Base-by-base conservation (phyloP, 345 rosid species). In the Lumnitzera littorea region DNA sequence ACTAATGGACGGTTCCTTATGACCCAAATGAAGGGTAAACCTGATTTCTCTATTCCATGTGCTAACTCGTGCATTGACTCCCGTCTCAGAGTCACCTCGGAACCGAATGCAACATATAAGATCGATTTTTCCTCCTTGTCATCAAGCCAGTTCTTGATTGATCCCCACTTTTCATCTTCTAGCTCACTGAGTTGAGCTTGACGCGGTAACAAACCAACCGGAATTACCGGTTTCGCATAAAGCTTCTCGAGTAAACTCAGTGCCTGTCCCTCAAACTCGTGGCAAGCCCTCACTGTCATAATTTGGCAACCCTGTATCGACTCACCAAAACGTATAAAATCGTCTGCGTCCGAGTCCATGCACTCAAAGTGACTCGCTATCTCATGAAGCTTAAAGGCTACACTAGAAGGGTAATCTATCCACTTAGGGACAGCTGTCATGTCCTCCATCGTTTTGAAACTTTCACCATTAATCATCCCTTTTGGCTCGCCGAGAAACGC, bases 391-490 rank as follows among this genome's bases (percentile, higher is more conserved):
- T 49, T 61, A 62, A 50, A 78, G 15, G 43, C 29, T 3, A 74
- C 17, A 46, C 53, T 56, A n/a, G 70, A 25, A 25, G 64, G 64
- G 56, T 62, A 68, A 3, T 69, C 54, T 8, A 78, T 61, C 77
- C 82, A 74, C 41, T 51, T 9, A 14, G 76, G 82, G 11, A 53
- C 69, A 5, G 49, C 57, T 10, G 78, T 68, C 46, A 68, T 62
- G 51, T 78, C 77, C 68, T 74, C 73, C 3, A 65, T 60, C 9
- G 62, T 56, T 25, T 17, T 43, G 12, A 65, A 58, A 3, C 66
- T 29, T 1, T 8, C 24, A 48, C 53, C 58, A 6, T 41, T 15
- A 27, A 76, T 50, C 57, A 57, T 1, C 48, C 48, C 52, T 31
- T 64, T 11, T 11, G 72, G 68, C 3, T 76, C 65, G 29, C 77